Percentiles rank a stretch among this genome's conserved stretches.
Evolutionary conservation across 2,329 filamentous ascomycete species (phyloP).

Genomic region (Ascochyta pisi): DNA sequence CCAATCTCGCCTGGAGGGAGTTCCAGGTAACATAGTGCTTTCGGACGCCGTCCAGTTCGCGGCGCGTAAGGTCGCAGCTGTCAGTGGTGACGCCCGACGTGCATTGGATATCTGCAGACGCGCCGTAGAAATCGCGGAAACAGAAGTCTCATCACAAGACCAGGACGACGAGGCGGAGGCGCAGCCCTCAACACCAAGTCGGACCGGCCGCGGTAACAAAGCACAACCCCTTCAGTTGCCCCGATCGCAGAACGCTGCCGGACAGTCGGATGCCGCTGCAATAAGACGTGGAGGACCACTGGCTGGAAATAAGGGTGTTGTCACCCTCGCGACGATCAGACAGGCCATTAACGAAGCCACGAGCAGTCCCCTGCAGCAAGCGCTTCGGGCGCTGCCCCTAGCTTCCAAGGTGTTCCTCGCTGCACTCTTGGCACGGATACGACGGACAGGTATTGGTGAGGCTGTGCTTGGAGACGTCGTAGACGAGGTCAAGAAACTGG

Average conservation of each 20-base stretch:
- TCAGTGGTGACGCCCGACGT: constrained; percentile 90
- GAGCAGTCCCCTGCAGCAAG: constrained; percentile 88
- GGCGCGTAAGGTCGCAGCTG: constrained; percentile 93
- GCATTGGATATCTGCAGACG: constrained; percentile 94
- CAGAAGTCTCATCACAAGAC: constrained; percentile 59
- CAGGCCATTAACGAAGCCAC: constrained; percentile 95
- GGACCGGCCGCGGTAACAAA: constrained; percentile 53
- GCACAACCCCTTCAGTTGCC: constrained; percentile 25
- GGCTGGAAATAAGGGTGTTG: constrained; percentile 58
- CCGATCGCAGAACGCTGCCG: constrained; percentile 30
- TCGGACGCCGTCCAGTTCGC: constrained; percentile 95
- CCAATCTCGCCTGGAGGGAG: constrained; percentile 86
- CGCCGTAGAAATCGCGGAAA: constrained; percentile 92
- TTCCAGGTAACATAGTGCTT: constrained; percentile 88
- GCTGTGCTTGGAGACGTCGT: constrained; percentile 87
- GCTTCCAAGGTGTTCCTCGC: constrained; percentile 85
- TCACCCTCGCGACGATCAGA: constrained; percentile 93
- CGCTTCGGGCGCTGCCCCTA: constrained; percentile 81
- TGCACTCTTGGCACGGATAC: constrained; percentile 77
- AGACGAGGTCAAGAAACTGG: constrained; percentile 80
- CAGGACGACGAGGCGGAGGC: constrained; percentile 47
- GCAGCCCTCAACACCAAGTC: constrained; percentile 68
- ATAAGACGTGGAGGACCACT: constrained; percentile 32
- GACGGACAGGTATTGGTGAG: constrained; percentile 84
- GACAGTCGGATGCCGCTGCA: constrained; percentile 27